phyloP scores from a whole-genome alignment of 2,329 filamentous ascomycete genomes.

The Exophiala phaeomuriformis region DNA sequence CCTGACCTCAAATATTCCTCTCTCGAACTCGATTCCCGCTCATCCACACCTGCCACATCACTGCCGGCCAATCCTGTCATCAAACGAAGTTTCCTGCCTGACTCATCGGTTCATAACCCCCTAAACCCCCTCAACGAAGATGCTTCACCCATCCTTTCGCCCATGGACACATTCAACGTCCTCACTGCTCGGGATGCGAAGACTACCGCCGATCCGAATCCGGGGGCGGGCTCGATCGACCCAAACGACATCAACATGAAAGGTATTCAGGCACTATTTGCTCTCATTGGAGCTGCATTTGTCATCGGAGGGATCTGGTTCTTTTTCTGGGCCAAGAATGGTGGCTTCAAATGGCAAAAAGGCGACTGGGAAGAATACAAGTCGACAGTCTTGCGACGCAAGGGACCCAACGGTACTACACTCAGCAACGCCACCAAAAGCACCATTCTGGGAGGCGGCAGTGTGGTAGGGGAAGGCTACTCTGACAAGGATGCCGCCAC shows the following conservation, averaged over 20 bases:
- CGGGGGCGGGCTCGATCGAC: constrained; percentile 33
- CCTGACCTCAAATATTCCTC: constrained; percentile 25
- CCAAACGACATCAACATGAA: constrained; percentile 42
- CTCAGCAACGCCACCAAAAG: constrained; percentile 73
- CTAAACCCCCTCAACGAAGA: constrained; percentile 17
- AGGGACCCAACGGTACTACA: constrained; percentile 80
- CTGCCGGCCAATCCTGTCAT: constrained; percentile 4
- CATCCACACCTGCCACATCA: constrained; percentile 1
- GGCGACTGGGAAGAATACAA: constrained; percentile 99
- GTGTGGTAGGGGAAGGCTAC: constrained; percentile 56
- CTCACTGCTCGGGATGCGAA: constrained; percentile 29
- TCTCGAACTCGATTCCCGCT: constrained; percentile 26
- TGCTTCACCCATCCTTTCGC: constrained; percentile 16
- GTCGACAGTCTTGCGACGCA: constrained; percentile 79
- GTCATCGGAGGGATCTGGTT: constrained; percentile 81
- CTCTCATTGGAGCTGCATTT: constrained; percentile 69
- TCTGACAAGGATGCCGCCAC: constrained; percentile 50
- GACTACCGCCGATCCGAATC: constrained; percentile 25
- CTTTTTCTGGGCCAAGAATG: constrained; percentile 97
- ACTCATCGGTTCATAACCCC: constrained; percentile 5
- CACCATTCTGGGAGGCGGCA: constrained; percentile 80
- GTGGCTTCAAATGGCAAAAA: constrained; percentile 79
- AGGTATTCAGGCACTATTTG: constrained; percentile 78
- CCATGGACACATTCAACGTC: constrained; percentile 28
- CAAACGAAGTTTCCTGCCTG: constrained; percentile 6